These are phyloP conservation scores for Ilyonectria destructans DNA, from an alignment of 2,329 filamentous ascomycete species.

Conservation along the genomic window DNA sequence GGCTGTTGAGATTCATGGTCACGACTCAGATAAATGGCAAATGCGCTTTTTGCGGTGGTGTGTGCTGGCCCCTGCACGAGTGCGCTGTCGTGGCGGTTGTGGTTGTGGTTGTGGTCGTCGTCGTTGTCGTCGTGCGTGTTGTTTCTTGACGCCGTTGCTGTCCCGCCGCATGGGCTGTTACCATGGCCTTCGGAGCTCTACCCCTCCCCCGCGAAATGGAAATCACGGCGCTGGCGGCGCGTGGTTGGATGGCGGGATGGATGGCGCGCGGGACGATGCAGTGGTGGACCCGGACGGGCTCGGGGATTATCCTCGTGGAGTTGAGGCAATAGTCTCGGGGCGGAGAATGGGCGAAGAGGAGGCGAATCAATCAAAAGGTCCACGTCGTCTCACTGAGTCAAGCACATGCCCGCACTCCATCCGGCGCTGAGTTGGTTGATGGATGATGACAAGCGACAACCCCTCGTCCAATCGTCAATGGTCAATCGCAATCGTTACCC, in stretches of 20 bases:
- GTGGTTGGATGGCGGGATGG: constrained; percentile 26
- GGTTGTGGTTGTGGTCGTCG: constrained; percentile 5
- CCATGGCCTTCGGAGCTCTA: constrained; percentile 40
- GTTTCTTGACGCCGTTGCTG: constrained; percentile 17
- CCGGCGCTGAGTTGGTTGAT: constrained; percentile 17
- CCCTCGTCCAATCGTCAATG: constrained; percentile 28
- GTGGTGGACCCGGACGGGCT: constrained; percentile 18
- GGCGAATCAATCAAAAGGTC: constrained; percentile 10
- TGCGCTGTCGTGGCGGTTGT: constrained; percentile 4
- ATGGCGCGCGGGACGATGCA: constrained; percentile 28
- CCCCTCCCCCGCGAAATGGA: constrained; percentile 45
- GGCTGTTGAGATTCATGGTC: constrained; percentile 68
- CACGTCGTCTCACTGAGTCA: constrained; percentile 36
- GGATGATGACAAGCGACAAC: constrained; percentile 12
- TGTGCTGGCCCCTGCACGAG: constrained; percentile 12
- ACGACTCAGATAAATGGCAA: constrained; percentile 17
- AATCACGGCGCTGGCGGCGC: constrained; percentile 15
- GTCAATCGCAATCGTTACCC: constrained; percentile 1
- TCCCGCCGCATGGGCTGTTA: constrained; percentile 36
- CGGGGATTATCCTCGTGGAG: constrained; percentile 17
- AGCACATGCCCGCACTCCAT: constrained; percentile 30
- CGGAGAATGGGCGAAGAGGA: neutral
- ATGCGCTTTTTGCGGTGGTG: constrained; percentile 5
- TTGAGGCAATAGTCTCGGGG: constrained; percentile 1
- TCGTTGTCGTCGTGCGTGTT: constrained; percentile 7